Conservation (phyloP, 176 grass and related monocot genomes). For the Musa acuminata region DNA sequence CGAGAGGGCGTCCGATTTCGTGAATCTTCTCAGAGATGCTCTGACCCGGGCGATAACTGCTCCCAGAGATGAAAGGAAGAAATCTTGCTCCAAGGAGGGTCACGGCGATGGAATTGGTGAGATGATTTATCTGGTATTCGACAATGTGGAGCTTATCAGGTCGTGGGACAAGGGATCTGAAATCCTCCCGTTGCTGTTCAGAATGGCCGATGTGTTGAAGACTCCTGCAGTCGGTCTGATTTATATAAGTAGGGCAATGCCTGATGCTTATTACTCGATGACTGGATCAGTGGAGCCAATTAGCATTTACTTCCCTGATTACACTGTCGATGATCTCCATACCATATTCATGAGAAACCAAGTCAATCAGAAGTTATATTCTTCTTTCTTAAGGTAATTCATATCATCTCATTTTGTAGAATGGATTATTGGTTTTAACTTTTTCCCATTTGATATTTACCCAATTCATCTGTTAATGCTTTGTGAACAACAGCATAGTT, state of each 20-base stretch:
- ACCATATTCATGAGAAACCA: constrained; percentile 64
- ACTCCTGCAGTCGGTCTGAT: constrained; percentile 50
- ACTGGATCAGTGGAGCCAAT: constrained; percentile 62
- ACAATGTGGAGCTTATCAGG: constrained; percentile 61
- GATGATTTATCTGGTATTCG: constrained; percentile 66
- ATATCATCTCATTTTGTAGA: background rate
- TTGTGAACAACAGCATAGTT: constrained; percentile 36
- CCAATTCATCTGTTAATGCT: constrained; percentile 3
- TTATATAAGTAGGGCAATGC: constrained; percentile 66
- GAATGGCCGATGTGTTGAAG: constrained; percentile 51
- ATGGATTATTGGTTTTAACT: background rate
- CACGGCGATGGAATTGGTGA: constrained; percentile 18
- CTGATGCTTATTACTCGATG: constrained; percentile 65
- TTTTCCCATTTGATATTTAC: background rate
- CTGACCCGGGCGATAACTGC: constrained; percentile 17
- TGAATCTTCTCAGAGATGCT: constrained; percentile 48
- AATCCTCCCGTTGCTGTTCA: constrained; percentile 49
- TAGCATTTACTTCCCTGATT: constrained; percentile 68
- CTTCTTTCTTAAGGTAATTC: constrained; percentile 65
- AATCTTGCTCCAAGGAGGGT: background rate
- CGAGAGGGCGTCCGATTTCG: constrained; percentile 65
- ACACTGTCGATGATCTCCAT: constrained; percentile 54
- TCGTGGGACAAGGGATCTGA: constrained; percentile 57
- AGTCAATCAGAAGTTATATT: constrained; percentile 51
- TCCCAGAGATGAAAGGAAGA: background rate